Base-by-base conservation (phyloP, 2,329 filamentous ascomycete species). In the Pestalotiopsis sp. region DNA sequence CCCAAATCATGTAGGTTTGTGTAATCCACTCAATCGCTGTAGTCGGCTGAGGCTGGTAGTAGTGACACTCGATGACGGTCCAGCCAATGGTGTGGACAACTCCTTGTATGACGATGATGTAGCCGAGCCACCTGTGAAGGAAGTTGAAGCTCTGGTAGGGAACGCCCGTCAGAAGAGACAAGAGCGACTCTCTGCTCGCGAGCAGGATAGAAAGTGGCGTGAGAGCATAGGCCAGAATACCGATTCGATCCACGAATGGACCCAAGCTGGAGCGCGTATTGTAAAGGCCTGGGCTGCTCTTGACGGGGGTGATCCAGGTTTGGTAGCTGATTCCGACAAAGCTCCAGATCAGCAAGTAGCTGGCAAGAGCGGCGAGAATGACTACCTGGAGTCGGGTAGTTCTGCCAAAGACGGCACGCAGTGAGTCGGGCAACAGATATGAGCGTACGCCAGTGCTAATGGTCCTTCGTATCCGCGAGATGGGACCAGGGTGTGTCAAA, bases 141-240 rank as follows among this genome's bases (percentile, higher is more conserved):
- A 94, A 94, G 78, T 92, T 91, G 84, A 94, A 93, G 74, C 87
- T 88, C 73, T 94, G 92, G 74, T 93, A 93, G 0, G 92, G 91
- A 0, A 94, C 83, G 1, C 92, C 92, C 0, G 92, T 94, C 63
- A 93, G 78, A 14, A 92, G 77, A 0, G 89, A 92, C 3, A 94
- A 84, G 1, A 94, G 81, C 0, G 90, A 92, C 76, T 94, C 92
- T 56, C 92, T 86, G 68, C 84, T 90, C n/a, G 87, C 85, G 13
- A 94, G 84, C 62, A 92, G 79, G 38, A 94, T 80, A 0, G 90
- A 90, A 0, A 94, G 82, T 0, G 92, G 92, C 0, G 92, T 93
- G 11, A 94, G 84, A 0, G 91, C 92, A 73, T 92, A 94, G 1
- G 92, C 92, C 0, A 94, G 78, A 2, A 90, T 85, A 7, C 92